phyloP scores from a whole-genome alignment of 352 stramenopile genomes.

The Phytophthora europaea region DNA sequence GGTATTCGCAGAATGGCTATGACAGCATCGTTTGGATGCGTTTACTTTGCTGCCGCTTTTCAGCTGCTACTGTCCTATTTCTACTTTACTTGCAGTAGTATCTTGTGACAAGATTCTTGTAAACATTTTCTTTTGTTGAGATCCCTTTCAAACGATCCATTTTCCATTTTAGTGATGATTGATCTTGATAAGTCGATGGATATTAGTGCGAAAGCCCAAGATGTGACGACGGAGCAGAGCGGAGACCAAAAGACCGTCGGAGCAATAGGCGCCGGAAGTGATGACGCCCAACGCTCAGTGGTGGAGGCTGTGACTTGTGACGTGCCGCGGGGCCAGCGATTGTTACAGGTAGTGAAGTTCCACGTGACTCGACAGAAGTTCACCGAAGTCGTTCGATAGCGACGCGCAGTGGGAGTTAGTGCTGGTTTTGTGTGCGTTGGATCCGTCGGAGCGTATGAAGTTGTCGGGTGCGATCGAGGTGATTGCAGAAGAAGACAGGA shows the following conservation, averaged over 20 bases:
- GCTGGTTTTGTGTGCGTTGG: slow-evolving; percentile 21
- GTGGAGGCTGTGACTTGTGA: slow-evolving; percentile 19
- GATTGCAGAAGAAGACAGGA: too few relatives aligned
- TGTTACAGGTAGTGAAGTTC: slow-evolving; percentile 19
- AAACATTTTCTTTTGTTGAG: too few relatives aligned
- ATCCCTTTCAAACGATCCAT: too few relatives aligned
- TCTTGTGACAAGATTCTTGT: too few relatives aligned
- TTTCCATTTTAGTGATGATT: too few relatives aligned
- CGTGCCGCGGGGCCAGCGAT: slow-evolving; percentile 14
- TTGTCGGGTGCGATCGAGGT: too few relatives aligned
- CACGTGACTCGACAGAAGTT: slow-evolving; percentile 23
- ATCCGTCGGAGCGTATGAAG: slow-evolving; percentile 22
- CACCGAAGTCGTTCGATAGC: slow-evolving; percentile 15
- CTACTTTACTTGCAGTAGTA: too few relatives aligned
- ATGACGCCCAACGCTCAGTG: slow-evolving; percentile 11
- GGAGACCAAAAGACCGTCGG: slow-evolving; percentile 17
- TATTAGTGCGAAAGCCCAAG: too few relatives aligned
- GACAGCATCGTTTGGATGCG: not conserved
- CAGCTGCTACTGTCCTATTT: too few relatives aligned
- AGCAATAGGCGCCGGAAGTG: slow-evolving; percentile 27
- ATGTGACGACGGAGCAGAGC: too few relatives aligned
- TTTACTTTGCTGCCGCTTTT: not conserved
- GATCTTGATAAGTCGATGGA: too few relatives aligned
- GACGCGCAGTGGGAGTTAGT: slow-evolving; percentile 31
- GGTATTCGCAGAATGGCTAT: slow-evolving; percentile 7